Conservation (phyloP, 257 asterid genomes). For the Capsicum chinense region DNA sequence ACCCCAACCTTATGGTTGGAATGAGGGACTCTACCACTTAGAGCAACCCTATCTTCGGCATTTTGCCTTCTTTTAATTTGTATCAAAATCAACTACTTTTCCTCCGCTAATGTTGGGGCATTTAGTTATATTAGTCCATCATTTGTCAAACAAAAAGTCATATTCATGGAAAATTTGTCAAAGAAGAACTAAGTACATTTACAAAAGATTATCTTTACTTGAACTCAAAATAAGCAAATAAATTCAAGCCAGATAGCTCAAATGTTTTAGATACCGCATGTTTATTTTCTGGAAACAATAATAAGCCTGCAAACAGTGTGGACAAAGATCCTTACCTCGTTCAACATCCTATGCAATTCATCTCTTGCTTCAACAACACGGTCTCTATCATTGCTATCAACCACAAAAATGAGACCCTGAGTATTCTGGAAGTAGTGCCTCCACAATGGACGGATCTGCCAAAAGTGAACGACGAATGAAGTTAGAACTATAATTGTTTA, state of each 20-base stretch:
- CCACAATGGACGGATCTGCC: conserved; percentile 94
- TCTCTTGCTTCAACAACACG: conserved; percentile 90
- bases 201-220: not conserved
- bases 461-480: conserved; percentile 23
- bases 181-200: not conserved
- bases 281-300: not conserved
- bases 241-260: not conserved
- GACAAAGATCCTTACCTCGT: conserved; percentile 56
- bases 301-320: conserved; percentile 13
- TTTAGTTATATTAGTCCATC: not conserved
- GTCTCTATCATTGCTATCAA: conserved; percentile 91
- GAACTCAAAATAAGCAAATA: not conserved
- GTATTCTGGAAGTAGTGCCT: conserved; percentile 96
- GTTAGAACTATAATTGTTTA: conserved; percentile 20
- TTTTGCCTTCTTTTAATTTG: not conserved
- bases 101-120: not conserved
- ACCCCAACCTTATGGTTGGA: conserved; percentile 3
- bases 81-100: not conserved
- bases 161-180: not conserved
- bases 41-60: not conserved
- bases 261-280: not conserved
- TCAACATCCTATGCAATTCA: conserved; percentile 91
- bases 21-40: not conserved
- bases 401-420: conserved; percentile 89
- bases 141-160: not conserved